Conservation (phyloP, 441 rosid species). For the Populus trichocarpa region DNA sequence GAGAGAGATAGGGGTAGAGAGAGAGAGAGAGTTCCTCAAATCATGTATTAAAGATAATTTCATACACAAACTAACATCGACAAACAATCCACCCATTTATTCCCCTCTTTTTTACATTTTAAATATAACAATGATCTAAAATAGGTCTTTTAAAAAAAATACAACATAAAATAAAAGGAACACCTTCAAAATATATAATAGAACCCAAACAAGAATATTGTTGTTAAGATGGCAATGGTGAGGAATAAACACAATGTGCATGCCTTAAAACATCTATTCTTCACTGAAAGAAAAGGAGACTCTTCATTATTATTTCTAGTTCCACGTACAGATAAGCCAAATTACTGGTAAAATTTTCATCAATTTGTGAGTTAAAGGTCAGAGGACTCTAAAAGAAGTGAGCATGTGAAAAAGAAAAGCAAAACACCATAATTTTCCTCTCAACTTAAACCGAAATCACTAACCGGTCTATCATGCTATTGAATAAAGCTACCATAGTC, state of each 20-base stretch:
- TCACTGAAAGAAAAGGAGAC: background rate
- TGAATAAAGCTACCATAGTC: background rate
- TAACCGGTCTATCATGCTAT: background rate
- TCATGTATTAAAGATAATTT: background rate
- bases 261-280: background rate
- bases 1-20: background rate
- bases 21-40: background rate
- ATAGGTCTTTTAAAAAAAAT: background rate
- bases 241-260: background rate
- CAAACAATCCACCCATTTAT: background rate
- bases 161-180: background rate
- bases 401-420: background rate
- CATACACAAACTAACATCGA: background rate
- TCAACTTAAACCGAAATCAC: background rate
- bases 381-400: background rate
- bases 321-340: background rate
- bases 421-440: background rate
- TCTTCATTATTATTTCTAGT: background rate
- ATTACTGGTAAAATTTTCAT: background rate
- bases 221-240: background rate
- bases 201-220: background rate
- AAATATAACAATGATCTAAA: background rate
- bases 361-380: background rate
- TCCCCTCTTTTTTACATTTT: background rate
- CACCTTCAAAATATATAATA: no score